Percentiles rank a stretch among this genome's conserved stretches.
Evolutionary conservation across 345 rosid species (phyloP).

Genomic region (Balakata baccata): DNA sequence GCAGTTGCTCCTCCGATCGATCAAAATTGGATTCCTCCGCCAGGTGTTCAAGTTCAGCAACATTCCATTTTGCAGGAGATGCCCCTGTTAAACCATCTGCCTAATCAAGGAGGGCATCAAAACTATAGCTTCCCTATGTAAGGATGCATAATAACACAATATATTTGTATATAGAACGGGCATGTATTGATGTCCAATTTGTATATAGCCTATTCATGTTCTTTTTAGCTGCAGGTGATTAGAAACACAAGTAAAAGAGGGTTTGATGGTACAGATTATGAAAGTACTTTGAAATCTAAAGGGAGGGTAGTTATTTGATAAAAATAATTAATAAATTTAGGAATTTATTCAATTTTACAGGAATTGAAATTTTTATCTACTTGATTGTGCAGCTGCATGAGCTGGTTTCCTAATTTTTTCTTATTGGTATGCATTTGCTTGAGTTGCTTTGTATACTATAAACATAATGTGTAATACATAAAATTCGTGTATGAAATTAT

Average conservation of each 20-base stretch:
- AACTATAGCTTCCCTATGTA: slow-evolving; percentile 29
- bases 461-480: too few species aligned
- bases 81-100: slow-evolving; percentile 14
- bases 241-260: neutral
- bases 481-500: too few species aligned
- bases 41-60: slow-evolving; percentile 24
- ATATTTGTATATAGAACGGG: neutral
- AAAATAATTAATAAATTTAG: neutral
- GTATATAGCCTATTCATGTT: slow-evolving; percentile 14
- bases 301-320: neutral
- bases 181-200: neutral
- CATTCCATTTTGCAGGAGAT: slow-evolving; percentile 23
- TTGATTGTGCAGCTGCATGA: too few species aligned
- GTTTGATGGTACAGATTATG: neutral
- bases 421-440: too few species aligned
- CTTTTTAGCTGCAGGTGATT: neutral
- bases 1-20: slow-evolving; percentile 16
- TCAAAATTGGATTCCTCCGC: slow-evolving; percentile 29
- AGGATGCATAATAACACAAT: neutral
- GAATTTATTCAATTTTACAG: neutral
- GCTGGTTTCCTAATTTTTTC: too few species aligned
- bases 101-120: slow-evolving; percentile 27
- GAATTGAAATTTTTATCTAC: too few species aligned
- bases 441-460: too few species aligned
- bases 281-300: neutral